These are phyloP conservation scores for Solanum piurae DNA, from an alignment of 257 asterid species.

Conservation along the genomic window DNA sequence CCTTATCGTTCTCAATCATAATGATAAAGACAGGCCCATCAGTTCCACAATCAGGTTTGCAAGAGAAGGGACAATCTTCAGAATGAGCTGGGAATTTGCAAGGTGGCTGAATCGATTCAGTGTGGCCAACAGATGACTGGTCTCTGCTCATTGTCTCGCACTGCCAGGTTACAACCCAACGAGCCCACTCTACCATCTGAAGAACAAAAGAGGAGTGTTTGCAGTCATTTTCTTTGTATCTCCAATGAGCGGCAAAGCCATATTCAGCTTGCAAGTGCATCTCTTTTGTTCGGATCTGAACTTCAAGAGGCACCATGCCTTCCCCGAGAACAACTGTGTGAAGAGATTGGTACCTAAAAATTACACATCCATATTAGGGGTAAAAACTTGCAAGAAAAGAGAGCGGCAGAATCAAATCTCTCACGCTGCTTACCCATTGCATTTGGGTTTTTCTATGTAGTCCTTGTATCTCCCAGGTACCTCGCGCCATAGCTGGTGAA, in stretches of 20 bases:
- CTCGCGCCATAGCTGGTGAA: conserved; percentile 72
- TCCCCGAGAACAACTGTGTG: conserved; percentile 78
- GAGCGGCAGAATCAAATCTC: not conserved
- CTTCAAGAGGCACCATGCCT: conserved; percentile 77
- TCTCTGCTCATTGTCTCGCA: conserved; percentile 76
- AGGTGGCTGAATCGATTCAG: conserved; percentile 45
- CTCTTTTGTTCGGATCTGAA: conserved; percentile 89
- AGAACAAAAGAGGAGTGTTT: conserved; percentile 65
- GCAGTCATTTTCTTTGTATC: conserved; percentile 90
- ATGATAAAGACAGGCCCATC: conserved; percentile 80
- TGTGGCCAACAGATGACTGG: conserved; percentile 29
- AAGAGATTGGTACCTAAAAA: conserved; percentile 75
- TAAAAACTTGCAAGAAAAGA: not conserved
- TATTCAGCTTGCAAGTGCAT: conserved; percentile 98
- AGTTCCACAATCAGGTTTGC: conserved; percentile 52
- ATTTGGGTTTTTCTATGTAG: conserved; percentile 67
- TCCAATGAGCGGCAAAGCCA: conserved; percentile 98
- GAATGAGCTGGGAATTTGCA: conserved; percentile 84
- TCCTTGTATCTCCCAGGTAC: conserved; percentile 89
- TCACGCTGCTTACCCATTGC: conserved; percentile 56
- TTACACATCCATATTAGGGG: conserved; percentile 1
- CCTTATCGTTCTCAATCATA: conserved; percentile 92
- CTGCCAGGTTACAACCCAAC: conserved; percentile 96
- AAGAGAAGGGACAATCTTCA: conserved; percentile 65
- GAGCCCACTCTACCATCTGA: conserved; percentile 99